Base-by-base conservation (phyloP, 495 filamentous ascomycete species). In the Aspergillus sparsus region DNA sequence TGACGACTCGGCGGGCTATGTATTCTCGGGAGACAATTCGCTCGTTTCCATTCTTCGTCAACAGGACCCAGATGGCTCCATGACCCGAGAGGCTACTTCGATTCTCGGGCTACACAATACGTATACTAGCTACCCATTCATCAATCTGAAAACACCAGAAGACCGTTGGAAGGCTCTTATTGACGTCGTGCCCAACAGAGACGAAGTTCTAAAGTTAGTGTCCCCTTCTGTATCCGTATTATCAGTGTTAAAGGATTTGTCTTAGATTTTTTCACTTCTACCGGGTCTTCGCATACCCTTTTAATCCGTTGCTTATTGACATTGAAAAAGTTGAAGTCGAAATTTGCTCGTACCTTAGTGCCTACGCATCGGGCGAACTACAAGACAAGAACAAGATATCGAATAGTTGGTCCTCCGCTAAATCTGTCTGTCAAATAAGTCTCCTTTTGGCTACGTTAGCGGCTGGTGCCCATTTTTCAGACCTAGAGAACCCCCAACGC, bases 61-160 rank as follows among this genome's bases (percentile, higher is more conserved):
- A 80, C 74, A 88, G 84, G 77, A 82, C 85, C 57, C 86, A 81
- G 55, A 85, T 62, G 71, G 68, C 18, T 68, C 69, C 3, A 66
- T 75, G 66, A 66, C 69, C 7, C 65, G 64, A 0, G 72, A 76
- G 7, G 63, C 69, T 8, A 66, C 68, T 0, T 72, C 74, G 13
- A 71, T 91, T 7, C 82, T 93, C 18, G 89, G 89, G 10, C 78
- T 92, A 12, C 87, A 91, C 64, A 90, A 89, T 62, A 88, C 89
- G 15, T 79, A 77, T 18, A 82, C 82, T 18, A 87, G 83, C 34
- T 93, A 91, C 68, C 88, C 89, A 4, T 86, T 93, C 18, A 74
- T 72, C 64, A 66, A 75, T 7, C 56, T 54, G 6, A 71, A 70
- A 31, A 71, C 71, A 0, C 69, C 69, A 0, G 33, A 56, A 1